Evolutionary conservation across 495 filamentous ascomycete species (phyloP), one percentile per base, ranked within the genome.

Genomic region (Niebla homalea): DNA sequence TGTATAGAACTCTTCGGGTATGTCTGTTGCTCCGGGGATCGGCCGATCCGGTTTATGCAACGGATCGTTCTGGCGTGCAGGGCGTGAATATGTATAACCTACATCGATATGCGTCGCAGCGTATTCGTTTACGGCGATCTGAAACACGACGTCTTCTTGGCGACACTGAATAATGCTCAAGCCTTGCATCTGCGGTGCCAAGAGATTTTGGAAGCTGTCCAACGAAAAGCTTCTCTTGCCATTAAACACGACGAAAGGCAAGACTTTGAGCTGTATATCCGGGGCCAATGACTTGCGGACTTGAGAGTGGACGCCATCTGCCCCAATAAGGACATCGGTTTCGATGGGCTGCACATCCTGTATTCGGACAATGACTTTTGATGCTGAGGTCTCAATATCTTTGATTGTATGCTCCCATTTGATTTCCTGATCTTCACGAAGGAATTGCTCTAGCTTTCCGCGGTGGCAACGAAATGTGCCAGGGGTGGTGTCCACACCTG

Each of bases 171-270:
- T 37, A 4, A 60, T 25, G 15, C 46, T 51, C 4, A 32, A 20
- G 37, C 54, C 49, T 16, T 56, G 21, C 51, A 63, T 51, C n/a
- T 49, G 29, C 3, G 53, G 29, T 1, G 50, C 53, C 10, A 58
- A 50, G 1, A 36, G n/a, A 2, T 44, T 26, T 11, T 59, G 21
- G 46, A 62, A 69, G 2, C 46, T 19, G 4, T n/a, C 25, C 7
- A 23, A 15, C 11, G 54, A 45, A 4, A 73, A 41, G 1, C 43
- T 46, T 11, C 69, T 56, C 43, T 58, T 65, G 20, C 67, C 69
- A 32, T 62, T 66, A 49, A 63, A 70, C 6, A 65, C 70, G 3
- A 62, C 69, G 44, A 48, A 68, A 2, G 64, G 69, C 1, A 68
- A 51, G 23, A 70, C 51, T 8, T 62, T 55, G 3, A 60, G 58